A percentile compares a stretch with the other conserved stretches of the same genome.
Conservation (phyloP, 1,284 basidiomycete species). For the Laetiporus sulphureus region DNA sequence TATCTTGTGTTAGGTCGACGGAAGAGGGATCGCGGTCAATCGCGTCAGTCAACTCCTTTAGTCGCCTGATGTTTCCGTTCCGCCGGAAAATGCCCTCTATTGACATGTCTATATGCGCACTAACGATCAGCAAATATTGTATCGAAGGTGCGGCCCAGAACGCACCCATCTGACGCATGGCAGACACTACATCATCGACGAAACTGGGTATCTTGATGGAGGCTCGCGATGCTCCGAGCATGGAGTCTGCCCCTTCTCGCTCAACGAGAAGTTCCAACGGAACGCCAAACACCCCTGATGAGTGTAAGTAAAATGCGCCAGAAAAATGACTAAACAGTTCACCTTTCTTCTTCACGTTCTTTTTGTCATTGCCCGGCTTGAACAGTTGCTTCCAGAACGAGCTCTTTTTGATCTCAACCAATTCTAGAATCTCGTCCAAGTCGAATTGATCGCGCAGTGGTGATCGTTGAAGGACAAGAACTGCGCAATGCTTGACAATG, state of each 20-base stretch:
- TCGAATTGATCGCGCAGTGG: slow-evolving; percentile 80
- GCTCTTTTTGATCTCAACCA: slow-evolving; percentile 90
- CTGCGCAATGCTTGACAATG: slow-evolving; percentile 90
- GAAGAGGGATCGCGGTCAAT: slow-evolving; percentile 89
- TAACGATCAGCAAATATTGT: neutral
- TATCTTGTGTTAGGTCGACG: slow-evolving; percentile 91
- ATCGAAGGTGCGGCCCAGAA: slow-evolving; percentile 13
- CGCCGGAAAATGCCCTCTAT: slow-evolving; percentile 98
- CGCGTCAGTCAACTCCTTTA: slow-evolving; percentile 87
- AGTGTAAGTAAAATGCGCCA: slow-evolving; percentile 4
- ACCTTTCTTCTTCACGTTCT: slow-evolving; percentile 88
- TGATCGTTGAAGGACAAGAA: slow-evolving; percentile 74
- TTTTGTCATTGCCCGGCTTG: slow-evolving; percentile 86
- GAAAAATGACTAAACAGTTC: slow-evolving; percentile 18
- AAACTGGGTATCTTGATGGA: slow-evolving; percentile 92
- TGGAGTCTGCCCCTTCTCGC: slow-evolving; percentile 89
- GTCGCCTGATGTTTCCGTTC: slow-evolving; percentile 93
- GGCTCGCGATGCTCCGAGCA: slow-evolving; percentile 83
- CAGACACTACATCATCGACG: slow-evolving; percentile 95
- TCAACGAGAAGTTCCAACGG: slow-evolving; percentile 95
- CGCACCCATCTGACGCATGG: slow-evolving; percentile 98
- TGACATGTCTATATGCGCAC: slow-evolving; percentile 77
- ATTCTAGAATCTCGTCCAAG: slow-evolving; percentile 88
- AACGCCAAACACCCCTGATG: slow-evolving; percentile 80
- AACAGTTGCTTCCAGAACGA: slow-evolving; percentile 98